Conservation (phyloP, 2,329 filamentous ascomycete genomes). For the Paraphoma chrysanthemicola region DNA sequence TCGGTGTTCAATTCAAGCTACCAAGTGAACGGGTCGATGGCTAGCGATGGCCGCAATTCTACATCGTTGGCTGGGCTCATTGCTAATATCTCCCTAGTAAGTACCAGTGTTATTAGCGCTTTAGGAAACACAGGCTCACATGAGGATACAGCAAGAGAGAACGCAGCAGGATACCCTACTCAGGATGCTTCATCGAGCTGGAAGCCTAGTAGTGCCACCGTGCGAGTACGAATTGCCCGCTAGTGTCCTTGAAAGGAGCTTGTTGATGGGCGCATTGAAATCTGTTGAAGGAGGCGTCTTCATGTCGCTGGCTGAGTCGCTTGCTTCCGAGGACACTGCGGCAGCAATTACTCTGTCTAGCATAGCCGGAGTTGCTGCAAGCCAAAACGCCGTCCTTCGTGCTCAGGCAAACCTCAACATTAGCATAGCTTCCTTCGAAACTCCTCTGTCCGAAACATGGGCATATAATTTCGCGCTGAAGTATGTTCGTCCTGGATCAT, state of each 20-base stretch:
- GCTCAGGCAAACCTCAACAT: slow-evolving; percentile 1
- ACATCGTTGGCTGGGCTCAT: neutral
- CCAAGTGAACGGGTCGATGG: no score
- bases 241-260: neutral
- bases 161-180: no score
- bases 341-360: slow-evolving; percentile 7
- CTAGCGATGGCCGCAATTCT: slow-evolving; percentile 2
- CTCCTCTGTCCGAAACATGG: slow-evolving; percentile 5
- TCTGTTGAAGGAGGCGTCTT: slow-evolving; percentile 6
- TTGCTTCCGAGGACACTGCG: neutral
- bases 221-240: no score
- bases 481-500: slow-evolving; percentile 5
- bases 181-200: no score
- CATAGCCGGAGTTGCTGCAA: slow-evolving; percentile 9
- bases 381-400: slow-evolving; percentile 5
- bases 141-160: no score
- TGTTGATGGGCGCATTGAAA: slow-evolving; percentile 4
- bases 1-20: slow-evolving; percentile 5
- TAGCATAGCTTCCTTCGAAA: slow-evolving; percentile 7
- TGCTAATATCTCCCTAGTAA: neutral
- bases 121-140: no score
- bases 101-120: no score
- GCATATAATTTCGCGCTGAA: slow-evolving; percentile 8
- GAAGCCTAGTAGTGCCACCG: no score
- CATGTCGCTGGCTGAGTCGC: slow-evolving; percentile 5